phyloP scores from a whole-genome alignment of 2,329 filamentous ascomycete species.

The Colletotrichum sp. region DNA sequence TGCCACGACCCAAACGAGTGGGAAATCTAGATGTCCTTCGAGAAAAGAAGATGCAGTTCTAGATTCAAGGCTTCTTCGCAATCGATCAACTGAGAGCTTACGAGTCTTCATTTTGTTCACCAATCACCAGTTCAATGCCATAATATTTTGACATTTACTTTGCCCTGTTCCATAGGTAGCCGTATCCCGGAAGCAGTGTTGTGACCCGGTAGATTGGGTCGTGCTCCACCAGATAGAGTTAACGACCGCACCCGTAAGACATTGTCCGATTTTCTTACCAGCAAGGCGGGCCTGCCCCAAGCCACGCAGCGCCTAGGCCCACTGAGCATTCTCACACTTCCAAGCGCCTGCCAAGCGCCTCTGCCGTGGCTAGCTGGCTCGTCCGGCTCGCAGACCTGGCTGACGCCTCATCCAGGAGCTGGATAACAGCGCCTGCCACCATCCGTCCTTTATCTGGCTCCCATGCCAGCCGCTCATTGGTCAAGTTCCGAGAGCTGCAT shows the following conservation, averaged over 20 bases:
- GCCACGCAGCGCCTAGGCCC: not conserved
- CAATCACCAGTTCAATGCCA: too few species aligned
- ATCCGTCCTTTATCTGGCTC: not conserved
- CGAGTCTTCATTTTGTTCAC: not conserved
- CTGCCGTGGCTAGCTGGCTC: not conserved
- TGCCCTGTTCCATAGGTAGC: not conserved
- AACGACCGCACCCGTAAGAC: not conserved
- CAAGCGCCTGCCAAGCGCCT: not conserved
- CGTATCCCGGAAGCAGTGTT: not conserved
- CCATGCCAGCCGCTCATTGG: not conserved
- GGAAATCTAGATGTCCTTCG: not conserved
- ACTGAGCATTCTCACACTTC: not conserved
- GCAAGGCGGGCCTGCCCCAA: not conserved
- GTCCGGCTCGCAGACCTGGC: not conserved
- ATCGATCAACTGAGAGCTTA: accelerated
- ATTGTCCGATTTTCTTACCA: not conserved
- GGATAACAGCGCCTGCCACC: not conserved
- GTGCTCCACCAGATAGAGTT: not conserved
- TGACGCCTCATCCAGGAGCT: not conserved
- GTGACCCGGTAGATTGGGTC: not conserved
- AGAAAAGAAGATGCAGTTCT: not conserved
- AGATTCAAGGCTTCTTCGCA: not conserved
- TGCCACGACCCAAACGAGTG: not conserved
- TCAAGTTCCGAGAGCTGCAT: not conserved
- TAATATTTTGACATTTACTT: too few species aligned